These are phyloP conservation scores for Achaetomium macrosporum DNA, from an alignment of 2,329 filamentous ascomycete genomes.

Conservation along the genomic window DNA sequence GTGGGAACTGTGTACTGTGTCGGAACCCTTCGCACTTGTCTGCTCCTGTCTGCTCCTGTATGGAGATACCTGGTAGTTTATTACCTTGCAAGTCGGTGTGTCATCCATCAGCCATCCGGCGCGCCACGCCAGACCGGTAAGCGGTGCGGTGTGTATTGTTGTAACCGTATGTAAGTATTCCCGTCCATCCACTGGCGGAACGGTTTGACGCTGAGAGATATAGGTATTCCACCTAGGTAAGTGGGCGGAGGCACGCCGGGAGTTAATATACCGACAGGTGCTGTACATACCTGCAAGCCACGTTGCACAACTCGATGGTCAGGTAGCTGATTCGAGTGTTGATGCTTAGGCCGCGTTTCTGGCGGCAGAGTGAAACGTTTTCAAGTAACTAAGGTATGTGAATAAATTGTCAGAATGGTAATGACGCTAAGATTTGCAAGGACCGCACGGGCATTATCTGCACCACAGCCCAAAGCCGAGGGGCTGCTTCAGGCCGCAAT, in stretches of 20 bases:
- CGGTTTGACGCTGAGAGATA: no score
- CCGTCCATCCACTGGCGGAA: no score
- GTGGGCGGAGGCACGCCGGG: no score
- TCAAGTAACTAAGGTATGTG: neutral
- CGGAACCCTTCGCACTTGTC: no score
- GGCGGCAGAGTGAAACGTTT: slow-evolving; percentile 23
- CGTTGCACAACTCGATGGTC: neutral
- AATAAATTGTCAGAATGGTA: neutral
- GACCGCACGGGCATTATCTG: slow-evolving; percentile 13
- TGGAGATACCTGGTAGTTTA: no score
- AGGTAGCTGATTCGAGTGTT: neutral
- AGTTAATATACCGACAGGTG: neutral
- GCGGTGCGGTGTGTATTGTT: neutral
- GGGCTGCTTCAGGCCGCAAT: slow-evolving; percentile 16
- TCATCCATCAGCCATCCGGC: neutral
- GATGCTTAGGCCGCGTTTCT: slow-evolving; percentile 18
- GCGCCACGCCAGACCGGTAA: slow-evolving; percentile 1
- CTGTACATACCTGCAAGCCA: neutral
- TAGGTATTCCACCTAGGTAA: no score
- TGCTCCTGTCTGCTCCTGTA: no score
- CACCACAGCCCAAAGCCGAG: slow-evolving; percentile 11
- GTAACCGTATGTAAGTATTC: no score
- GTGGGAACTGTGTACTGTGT: no score
- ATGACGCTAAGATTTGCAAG: neutral
- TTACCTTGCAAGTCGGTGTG: slow-evolving; percentile 1